Base-by-base conservation (phyloP, 2,329 filamentous ascomycete genomes). In the Fusarium fracticaudum region DNA sequence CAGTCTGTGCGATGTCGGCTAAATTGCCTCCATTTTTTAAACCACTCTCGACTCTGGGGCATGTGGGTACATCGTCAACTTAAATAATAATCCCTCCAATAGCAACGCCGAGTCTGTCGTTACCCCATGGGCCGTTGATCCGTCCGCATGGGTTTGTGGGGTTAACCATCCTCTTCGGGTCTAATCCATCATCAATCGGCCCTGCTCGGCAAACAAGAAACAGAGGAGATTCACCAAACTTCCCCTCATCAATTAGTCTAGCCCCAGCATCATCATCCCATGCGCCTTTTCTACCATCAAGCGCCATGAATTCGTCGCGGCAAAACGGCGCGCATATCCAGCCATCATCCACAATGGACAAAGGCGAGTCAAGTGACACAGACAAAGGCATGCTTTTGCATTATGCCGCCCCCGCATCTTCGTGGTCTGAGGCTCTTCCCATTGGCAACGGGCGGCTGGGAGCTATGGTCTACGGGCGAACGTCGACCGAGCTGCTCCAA, bases 371-470 rank as follows among this genome's bases (percentile, higher is more conserved):
- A 15, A 41, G 17, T 26, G 47, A 35, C 10, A 50, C n/a, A 4
- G 61, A 69, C 50, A 64, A 63, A 38, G 64, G 57, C 53, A 64
- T 77, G 24, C 60, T 67, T 14, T 66, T 78, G 38, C 76, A 78
- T 60, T 78, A 78, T 57, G 47, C 35, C 59, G 37, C 60, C 55
- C 77, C 78, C 63, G 78, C 78, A 61, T 68, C 67, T 11, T 64
- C 71, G 22, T 80, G 77, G 77, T 50, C 73, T 41, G 72, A 80
- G 60, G 84, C 86, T 20, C 78, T 87, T 1, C 86, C 86, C 3
- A 81, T 88, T 62, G 86, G 86, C 6, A 88, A 88, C 72, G 86
- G 87, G 17, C 81, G 86, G 24, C 64, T 82, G 3, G 81, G 79
- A 10, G 79, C 76, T 7, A 86, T 86, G 82, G 72, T 87, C 33